These are phyloP conservation scores for Besnoitia besnoiti DNA, from an alignment of 169 alveolate species.

Conservation along the genomic window DNA sequence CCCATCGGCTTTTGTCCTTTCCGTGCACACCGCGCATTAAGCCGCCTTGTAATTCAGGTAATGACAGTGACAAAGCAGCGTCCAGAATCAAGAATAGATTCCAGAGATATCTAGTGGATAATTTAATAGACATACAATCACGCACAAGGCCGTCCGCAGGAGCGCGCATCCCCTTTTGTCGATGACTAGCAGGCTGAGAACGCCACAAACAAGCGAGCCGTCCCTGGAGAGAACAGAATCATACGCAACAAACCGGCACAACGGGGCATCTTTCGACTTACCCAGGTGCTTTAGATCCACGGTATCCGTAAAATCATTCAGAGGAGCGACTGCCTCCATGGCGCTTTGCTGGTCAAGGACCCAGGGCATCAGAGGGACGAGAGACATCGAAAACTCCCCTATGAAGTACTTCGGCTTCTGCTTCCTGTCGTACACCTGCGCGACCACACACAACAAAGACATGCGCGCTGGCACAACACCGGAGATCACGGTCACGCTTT, in stretches of 20 bases:
- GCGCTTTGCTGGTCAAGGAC: slow-evolving; percentile 78
- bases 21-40: slow-evolving; percentile 48
- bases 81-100: too few relatives aligned
- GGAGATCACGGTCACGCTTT: too few relatives aligned
- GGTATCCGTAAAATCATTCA: slow-evolving; percentile 80
- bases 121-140: too few relatives aligned
- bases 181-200: too few relatives aligned
- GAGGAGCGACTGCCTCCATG: slow-evolving; percentile 77
- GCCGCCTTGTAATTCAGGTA: slow-evolving; percentile 46
- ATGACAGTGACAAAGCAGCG: not conserved
- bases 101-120: too few relatives aligned
- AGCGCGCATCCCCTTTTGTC: too few relatives aligned
- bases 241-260: not conserved
- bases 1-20: not conserved
- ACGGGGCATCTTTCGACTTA: not conserved
- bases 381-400: slow-evolving; percentile 80
- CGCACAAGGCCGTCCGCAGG: too few relatives aligned
- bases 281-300: slow-evolving; percentile 76
- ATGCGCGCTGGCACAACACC: too few relatives aligned
- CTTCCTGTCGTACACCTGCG: slow-evolving; percentile 76
- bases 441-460: not conserved
- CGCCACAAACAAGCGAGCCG: not conserved
- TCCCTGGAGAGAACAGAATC: not conserved
- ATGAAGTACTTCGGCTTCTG: slow-evolving; percentile 77
- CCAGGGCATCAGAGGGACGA: slow-evolving; percentile 84